phyloP scores from a whole-genome alignment of 176 grass and related monocot genomes.

The Aegilops longissima region DNA sequence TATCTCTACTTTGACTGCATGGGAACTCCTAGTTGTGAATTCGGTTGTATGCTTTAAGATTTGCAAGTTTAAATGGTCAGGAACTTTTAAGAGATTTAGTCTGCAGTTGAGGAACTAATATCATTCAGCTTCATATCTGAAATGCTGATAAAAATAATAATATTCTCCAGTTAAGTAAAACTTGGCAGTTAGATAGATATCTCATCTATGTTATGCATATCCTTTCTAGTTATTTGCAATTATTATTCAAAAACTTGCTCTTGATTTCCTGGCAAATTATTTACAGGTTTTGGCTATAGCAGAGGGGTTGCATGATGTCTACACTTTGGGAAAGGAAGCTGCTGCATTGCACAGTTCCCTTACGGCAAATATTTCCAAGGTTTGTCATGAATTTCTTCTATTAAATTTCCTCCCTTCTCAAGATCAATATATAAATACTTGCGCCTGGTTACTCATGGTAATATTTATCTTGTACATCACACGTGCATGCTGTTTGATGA shows the following conservation, averaged over 20 bases:
- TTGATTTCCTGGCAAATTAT: conserved; percentile 31
- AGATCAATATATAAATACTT: conserved; percentile 35
- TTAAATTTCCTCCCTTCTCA: conserved; percentile 14
- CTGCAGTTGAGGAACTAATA: conserved; percentile 18
- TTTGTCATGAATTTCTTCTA: conserved; percentile 39
- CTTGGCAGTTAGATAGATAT: conserved; percentile 26
- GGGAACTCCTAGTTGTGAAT: conserved; percentile 15
- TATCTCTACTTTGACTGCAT: background rate
- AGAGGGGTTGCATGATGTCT: conserved; percentile 87
- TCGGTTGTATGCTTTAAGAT: conserved; percentile 13
- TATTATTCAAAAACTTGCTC: conserved; percentile 14
- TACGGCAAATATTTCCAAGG: conserved; percentile 86
- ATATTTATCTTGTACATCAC: conserved; percentile 18
- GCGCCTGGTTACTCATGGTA: conserved; percentile 18
- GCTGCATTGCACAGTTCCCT: conserved; percentile 69
- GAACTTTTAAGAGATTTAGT: background rate
- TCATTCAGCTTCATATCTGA: conserved; percentile 22
- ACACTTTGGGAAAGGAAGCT: conserved; percentile 76
- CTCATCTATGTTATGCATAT: conserved; percentile 25
- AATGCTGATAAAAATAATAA: background rate
- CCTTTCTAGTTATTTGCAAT: conserved; percentile 11
- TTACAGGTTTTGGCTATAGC: conserved; percentile 92
- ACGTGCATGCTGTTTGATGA: conserved; percentile 17
- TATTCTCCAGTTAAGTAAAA: conserved; percentile 23
- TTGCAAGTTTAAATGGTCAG: conserved; percentile 20